Conservation (phyloP, 495 filamentous ascomycete species). For the Xylaria scruposa region DNA sequence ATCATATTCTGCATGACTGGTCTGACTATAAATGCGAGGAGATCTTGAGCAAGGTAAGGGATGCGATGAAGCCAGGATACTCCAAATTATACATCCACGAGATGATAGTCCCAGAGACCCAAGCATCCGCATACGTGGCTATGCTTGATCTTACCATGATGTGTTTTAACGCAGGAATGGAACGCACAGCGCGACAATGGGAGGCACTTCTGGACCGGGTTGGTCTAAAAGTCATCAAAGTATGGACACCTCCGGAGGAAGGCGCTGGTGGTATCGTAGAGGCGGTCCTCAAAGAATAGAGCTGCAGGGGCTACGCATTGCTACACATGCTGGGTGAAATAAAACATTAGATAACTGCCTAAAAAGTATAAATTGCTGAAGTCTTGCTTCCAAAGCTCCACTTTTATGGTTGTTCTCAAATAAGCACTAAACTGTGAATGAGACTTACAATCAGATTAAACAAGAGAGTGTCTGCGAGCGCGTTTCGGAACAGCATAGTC, state of each 20-base stretch:
- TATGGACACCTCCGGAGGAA: constrained; percentile 39
- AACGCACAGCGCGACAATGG: constrained; percentile 44
- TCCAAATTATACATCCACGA: constrained; percentile 57
- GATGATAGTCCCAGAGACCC: constrained; percentile 53
- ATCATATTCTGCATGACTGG: constrained; percentile 56
- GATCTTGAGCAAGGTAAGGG: constrained; percentile 47
- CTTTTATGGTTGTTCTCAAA: not conserved
- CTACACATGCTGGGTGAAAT: not conserved
- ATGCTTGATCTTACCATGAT: constrained; percentile 46
- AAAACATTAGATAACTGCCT: not conserved
- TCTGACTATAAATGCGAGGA: constrained; percentile 40
- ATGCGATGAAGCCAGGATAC: constrained; percentile 45
- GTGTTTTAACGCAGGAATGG: constrained; percentile 37
- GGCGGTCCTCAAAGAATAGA: constrained; percentile 12
- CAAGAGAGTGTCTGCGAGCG: not conserved
- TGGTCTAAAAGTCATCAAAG: constrained; percentile 51
- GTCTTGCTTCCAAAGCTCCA: too few relatives aligned
- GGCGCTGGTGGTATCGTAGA: constrained; percentile 19
- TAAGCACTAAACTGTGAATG: not conserved
- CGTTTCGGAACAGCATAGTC: not conserved
- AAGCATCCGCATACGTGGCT: constrained; percentile 52
- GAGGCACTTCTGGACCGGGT: constrained; percentile 36
- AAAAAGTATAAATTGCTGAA: too few relatives aligned
- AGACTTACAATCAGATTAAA: not conserved
- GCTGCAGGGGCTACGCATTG: not conserved